A percentile compares a stretch with the other conserved stretches of the same genome.
Evolutionary conservation across 192 early-diverging fungal species (phyloP).

Genomic region (Coemansia sp.): DNA sequence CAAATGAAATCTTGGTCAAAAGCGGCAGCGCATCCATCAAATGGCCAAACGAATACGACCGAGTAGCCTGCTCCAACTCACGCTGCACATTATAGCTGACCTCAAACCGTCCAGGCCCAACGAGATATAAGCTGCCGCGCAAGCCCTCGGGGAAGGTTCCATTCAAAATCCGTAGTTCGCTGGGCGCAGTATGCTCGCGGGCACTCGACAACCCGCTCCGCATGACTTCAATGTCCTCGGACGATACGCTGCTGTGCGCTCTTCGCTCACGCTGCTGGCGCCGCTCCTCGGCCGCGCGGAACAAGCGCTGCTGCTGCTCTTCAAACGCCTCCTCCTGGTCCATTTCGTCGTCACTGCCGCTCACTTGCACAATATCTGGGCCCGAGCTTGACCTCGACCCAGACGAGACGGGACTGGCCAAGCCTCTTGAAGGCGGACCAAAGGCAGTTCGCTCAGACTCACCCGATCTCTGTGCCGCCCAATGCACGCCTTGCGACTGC

Average conservation of each 20-base stretch:
- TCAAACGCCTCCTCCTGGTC: slow-evolving; percentile 28
- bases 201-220: slow-evolving; percentile 60
- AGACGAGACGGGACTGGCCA: slow-evolving; percentile 13
- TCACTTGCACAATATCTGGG: slow-evolving; percentile 20
- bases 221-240: slow-evolving; percentile 38
- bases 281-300: slow-evolving; percentile 31
- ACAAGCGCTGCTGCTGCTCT: slow-evolving; percentile 34
- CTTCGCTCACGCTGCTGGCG: slow-evolving; percentile 38
- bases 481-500: slow-evolving; percentile 13
- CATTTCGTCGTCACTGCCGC: slow-evolving; percentile 8
- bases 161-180: slow-evolving; percentile 50
- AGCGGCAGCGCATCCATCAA: slow-evolving; percentile 74
- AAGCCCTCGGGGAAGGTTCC: slow-evolving; percentile 67
- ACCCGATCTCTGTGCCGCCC: slow-evolving; percentile 10
- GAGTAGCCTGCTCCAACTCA: slow-evolving; percentile 65
- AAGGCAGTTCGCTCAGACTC: slow-evolving; percentile 31
- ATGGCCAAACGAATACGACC: slow-evolving; percentile 64
- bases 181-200: slow-evolving; percentile 43
- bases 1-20: slow-evolving; percentile 66
- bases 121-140: slow-evolving; percentile 61
- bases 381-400: slow-evolving; percentile 1
- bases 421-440: not conserved
- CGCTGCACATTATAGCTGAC: slow-evolving; percentile 64
- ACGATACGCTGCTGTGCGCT: slow-evolving; percentile 25
- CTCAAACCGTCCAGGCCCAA: slow-evolving; percentile 68